Evolutionary conservation across 768 basidiomycete genomes (phyloP).

Genomic region (Cystobasidium tubakii): DNA sequence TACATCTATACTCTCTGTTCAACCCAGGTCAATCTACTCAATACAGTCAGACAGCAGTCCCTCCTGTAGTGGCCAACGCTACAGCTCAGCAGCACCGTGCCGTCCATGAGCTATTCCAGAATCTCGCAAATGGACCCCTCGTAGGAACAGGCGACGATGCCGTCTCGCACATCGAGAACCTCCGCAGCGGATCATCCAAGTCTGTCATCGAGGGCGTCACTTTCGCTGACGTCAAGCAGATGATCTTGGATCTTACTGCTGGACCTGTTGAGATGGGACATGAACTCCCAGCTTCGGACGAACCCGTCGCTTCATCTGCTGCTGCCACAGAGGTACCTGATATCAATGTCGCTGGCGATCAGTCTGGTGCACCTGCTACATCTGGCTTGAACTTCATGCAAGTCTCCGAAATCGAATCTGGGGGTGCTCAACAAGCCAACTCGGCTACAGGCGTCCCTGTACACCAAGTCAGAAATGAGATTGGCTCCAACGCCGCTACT

Average conservation of each 20-base stretch:
- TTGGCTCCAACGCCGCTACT: slow-evolving; percentile 20
- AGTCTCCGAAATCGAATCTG: slow-evolving; percentile 40
- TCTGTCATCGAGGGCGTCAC: slow-evolving; percentile 42
- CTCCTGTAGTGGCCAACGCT: slow-evolving; percentile 41
- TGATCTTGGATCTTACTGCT: slow-evolving; percentile 44
- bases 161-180: slow-evolving; percentile 40
- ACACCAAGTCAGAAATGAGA: slow-evolving; percentile 1
- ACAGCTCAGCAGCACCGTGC: slow-evolving; percentile 44
- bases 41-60: slow-evolving; percentile 41
- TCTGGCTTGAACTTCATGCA: slow-evolving; percentile 42
- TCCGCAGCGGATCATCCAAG: slow-evolving; percentile 37
- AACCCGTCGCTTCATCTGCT: slow-evolving; percentile 15
- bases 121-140: slow-evolving; percentile 42
- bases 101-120: slow-evolving; percentile 41
- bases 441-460: not conserved
- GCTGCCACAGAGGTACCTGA: slow-evolving; percentile 5
- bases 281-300: slow-evolving; percentile 21
- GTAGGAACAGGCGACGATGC: slow-evolving; percentile 40
- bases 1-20: slow-evolving; percentile 45
- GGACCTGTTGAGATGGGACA: slow-evolving; percentile 26
- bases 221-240: slow-evolving; percentile 43
- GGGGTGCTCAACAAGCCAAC: not conserved
- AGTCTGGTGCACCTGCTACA: not conserved
- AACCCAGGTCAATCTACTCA: slow-evolving; percentile 16
- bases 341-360: not conserved